Evolutionary conservation across 1,284 basidiomycete genomes (phyloP), one percentile per base, ranked within the genome.

Genomic region (Sporisorium reilianum): DNA sequence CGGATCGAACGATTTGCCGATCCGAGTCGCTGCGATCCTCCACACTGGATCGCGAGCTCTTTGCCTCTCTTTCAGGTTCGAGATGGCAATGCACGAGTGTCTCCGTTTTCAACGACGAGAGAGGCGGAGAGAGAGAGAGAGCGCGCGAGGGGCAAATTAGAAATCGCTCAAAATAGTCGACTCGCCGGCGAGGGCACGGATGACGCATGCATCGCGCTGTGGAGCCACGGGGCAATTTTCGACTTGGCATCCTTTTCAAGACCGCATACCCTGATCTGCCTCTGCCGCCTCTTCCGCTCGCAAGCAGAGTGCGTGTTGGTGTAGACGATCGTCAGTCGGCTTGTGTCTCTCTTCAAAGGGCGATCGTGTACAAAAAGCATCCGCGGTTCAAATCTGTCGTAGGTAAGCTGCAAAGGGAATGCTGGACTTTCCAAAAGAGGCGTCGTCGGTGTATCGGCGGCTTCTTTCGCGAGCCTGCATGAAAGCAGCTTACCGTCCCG

Each of bases 201-300:
- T 44, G 42, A 44, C 42, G 42, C 42, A 44, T 23, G 42, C 42
- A 44, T 44, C 3, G 23, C 42, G 11, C 22, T 20, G 3, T n/a
- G 22, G 23, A 25, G 42, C 42, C 42, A 44, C 42, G 42, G 26
- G 42, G 42, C 42, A 22, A n/a, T n/a, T 44, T 25, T 25, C 42
- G 11, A 44, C 42, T 23, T 44, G 18, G 12, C 36, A 8, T 36
- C 34, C 8, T 36, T 14, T 36, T 36, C 34, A n/a, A 36, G 3
- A 36, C 41, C 34, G 14, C 34, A 36, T 14, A 36, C 22, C n/a
- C n/a, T n/a, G 20, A 10, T 23, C 41, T 23, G 10, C 20, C 20
- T 3, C 23, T 25, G 42, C 42, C 23, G 42, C 23, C 12, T 25
- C 3, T 5, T 4, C 23, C 42, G 42, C 42, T 38, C 36, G 36